These are phyloP conservation scores for Neurospora discreta DNA, from an alignment of 495 filamentous ascomycete genomes.

Conservation along the genomic window DNA sequence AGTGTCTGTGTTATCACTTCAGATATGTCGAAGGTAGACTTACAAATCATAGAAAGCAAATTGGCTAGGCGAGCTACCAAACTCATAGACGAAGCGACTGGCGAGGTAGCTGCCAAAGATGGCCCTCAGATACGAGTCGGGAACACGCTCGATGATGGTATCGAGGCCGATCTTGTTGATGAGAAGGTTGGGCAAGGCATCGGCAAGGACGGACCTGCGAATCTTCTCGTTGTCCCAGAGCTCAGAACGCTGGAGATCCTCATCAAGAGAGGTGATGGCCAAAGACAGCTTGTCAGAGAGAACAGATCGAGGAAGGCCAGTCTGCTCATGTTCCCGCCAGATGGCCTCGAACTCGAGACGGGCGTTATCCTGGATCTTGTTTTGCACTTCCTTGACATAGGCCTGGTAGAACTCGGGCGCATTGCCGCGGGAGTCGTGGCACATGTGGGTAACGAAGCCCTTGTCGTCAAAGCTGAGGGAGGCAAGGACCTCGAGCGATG, in stretches of 20 bases:
- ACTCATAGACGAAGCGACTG: conserved; percentile 89
- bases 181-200: conserved; percentile 78
- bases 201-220: conserved; percentile 63
- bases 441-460: conserved; percentile 89
- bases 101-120: conserved; percentile 96
- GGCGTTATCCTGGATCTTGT: conserved; percentile 80
- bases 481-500: conserved; percentile 89
- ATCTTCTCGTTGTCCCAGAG: conserved; percentile 80
- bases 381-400: conserved; percentile 88
- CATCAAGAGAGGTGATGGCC: conserved; percentile 89
- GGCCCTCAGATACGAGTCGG: conserved; percentile 80
- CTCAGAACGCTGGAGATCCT: conserved; percentile 86
- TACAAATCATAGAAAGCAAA: conserved; percentile 99
- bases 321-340: conserved; percentile 85
- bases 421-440: conserved; percentile 62
- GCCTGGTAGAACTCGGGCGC: conserved; percentile 81
- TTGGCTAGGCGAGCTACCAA: conserved; percentile 83
- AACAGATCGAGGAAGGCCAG: conserved; percentile 63
- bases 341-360: conserved; percentile 93
- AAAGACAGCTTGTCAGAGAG: conserved; percentile 79
- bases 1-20: conserved; percentile 1
- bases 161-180: conserved; percentile 84
- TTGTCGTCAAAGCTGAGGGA: conserved; percentile 86
- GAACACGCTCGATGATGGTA: conserved; percentile 74
- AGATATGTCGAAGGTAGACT: conserved; percentile 26